Conservation (phyloP, 768 basidiomycete genomes). For the Amanita rimosa region DNA sequence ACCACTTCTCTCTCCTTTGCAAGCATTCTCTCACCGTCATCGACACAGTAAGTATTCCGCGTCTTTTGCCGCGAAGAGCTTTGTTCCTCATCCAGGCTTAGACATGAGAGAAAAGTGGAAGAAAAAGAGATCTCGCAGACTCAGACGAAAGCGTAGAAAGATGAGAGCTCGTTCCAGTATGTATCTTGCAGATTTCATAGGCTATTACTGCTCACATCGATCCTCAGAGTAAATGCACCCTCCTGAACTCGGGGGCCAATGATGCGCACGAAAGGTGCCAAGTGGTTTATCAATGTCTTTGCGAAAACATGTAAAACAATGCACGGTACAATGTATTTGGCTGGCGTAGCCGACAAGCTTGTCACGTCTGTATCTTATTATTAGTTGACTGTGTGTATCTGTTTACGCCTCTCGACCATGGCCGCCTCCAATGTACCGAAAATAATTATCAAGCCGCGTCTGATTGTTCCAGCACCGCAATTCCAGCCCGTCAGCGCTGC, state of each 20-base stretch:
- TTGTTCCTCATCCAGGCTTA: constrained; percentile 13
- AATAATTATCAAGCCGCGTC: constrained; percentile 39
- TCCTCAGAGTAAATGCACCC: constrained; percentile 26
- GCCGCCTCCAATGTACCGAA: constrained; percentile 21
- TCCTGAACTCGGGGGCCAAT: constrained; percentile 2
- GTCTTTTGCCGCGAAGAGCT: not conserved
- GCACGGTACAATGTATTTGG: not conserved
- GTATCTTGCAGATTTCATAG: constrained; percentile 20
- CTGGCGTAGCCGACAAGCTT: too few relatives aligned
- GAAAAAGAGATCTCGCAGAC: constrained; percentile 90
- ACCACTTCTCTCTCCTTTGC: constrained; percentile 9
- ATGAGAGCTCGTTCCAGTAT: constrained; percentile 90
- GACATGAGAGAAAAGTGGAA: constrained; percentile 96
- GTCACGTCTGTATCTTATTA: not conserved
- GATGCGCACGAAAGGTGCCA: constrained; percentile 11
- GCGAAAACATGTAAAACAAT: constrained; percentile 1
- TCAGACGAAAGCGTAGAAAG: constrained; percentile 92
- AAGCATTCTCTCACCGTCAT: constrained; percentile 18
- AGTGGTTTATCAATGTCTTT: constrained; percentile 11
- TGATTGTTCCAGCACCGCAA: constrained; percentile 15
- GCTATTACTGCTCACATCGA: not conserved
- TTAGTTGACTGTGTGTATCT: not conserved
- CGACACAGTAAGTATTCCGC: constrained; percentile 18
- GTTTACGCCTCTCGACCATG: not conserved
- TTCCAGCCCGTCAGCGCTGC: constrained; percentile 11